Evolutionary conservation across 2,329 filamentous ascomycete genomes (phyloP).

Genomic region (Rhexocercosporidium sp.): DNA sequence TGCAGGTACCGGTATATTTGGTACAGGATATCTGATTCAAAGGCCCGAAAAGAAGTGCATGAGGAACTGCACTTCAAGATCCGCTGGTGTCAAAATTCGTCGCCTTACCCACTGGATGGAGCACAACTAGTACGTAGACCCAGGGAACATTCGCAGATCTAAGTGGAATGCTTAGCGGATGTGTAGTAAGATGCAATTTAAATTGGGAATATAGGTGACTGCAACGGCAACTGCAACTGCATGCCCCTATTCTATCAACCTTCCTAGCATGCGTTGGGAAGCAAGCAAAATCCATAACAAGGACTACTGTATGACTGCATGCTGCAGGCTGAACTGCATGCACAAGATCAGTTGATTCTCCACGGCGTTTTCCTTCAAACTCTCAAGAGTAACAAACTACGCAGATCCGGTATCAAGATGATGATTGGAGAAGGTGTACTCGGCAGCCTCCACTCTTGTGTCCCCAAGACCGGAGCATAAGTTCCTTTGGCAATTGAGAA

Average conservation of each 20-base stretch:
- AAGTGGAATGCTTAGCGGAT: background rate
- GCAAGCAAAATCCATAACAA: background rate
- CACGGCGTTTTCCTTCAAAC: background rate
- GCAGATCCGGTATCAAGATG: background rate
- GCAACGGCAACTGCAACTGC: no score
- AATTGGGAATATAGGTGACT: background rate
- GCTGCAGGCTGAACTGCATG: background rate
- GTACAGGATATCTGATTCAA: background rate
- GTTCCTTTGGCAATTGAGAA: background rate
- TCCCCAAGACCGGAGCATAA: constrained; percentile 3
- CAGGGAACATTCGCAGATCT: background rate
- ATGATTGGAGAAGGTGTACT: constrained; percentile 1
- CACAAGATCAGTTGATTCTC: background rate
- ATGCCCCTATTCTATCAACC: background rate
- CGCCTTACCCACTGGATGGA: background rate
- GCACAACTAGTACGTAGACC: background rate
- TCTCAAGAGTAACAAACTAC: background rate
- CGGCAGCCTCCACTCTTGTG: background rate
- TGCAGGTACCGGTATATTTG: background rate
- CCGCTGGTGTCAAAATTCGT: background rate
- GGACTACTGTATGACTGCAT: background rate
- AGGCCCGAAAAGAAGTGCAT: background rate
- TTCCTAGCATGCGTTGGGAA: no score
- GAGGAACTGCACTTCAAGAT: background rate
- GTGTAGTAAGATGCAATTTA: background rate